Base-by-base conservation (phyloP, 305 asterid genomes). In the Solanum hybrid region DNA sequence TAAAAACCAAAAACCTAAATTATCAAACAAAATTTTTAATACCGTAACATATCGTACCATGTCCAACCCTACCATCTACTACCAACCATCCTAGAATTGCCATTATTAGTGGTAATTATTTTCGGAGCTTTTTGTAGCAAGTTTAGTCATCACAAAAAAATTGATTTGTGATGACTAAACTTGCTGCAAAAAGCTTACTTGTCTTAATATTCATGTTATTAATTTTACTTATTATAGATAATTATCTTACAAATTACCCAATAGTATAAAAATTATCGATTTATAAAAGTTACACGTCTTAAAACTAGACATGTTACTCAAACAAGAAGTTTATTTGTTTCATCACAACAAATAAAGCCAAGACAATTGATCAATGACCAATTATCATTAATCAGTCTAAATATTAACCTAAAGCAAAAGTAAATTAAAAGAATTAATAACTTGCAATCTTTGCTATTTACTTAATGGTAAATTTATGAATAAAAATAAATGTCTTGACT, bases 401-500 rank as follows among this genome's bases (percentile, higher is more conserved):
- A 26, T 29, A 41, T 27, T 83, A 41, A 27, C 27, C 72, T 45
- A 83, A 41, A 27, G 36, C 51, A 34, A 33, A 20, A 10, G 6
- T 1, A 2, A 29, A 4, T 1, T 79, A 29, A 45, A 14, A 6
- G 1, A 36, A 13, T 22, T 68, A 41, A 3, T 11, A 88, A 61
- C 11, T 61, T 61, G 26, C 72, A 61, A 61, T 41, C 88, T 85
- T 86, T 88, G 39, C 81, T 87, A 83, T 26, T 45, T 39, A 72
- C 88, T 90, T 82, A 38, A 87, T 32, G 32, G 37, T 73, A 84
- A 87, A 79, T 79, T 76, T 29, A 26, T 88, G 51, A 90, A 75
- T 4, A 41, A 33, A 77, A 77, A 70, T 38, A 38, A 84, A 10
- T 90, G 89, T 70, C 24, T 41, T 31, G 1, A 20, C 76, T 84